A percentile compares a stretch with the other conserved stretches of the same genome.
These are phyloP conservation scores for Hanseniaspora nectarophila DNA, from an alignment of 805 yeast genomes.

Conservation along the genomic window DNA sequence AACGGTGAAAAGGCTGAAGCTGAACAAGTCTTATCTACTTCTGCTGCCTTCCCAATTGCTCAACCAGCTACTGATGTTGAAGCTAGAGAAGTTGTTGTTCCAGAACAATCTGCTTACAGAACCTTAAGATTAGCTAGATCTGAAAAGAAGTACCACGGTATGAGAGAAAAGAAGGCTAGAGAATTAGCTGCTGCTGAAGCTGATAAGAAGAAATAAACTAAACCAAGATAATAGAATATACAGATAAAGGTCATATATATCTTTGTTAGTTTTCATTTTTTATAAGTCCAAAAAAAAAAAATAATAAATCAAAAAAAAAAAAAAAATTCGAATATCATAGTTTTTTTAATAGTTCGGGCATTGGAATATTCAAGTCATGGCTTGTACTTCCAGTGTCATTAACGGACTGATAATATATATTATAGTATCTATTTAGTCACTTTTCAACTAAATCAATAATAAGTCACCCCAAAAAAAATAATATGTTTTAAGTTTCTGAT, in stretches of 20 bases:
- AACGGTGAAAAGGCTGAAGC: conserved; percentile 76
- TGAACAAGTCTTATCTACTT: conserved; percentile 60
- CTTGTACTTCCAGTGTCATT: not conserved
- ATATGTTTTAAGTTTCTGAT: not conserved
- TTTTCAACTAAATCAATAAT: not conserved
- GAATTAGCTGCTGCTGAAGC: conserved; percentile 99
- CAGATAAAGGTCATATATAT: not conserved
- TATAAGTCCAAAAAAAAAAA: not conserved
- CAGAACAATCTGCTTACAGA: conserved; percentile 73
- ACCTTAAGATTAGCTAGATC: conserved; percentile 94
- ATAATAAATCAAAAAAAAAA: too few species aligned
- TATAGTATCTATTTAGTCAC: not conserved
- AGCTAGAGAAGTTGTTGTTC: conserved; percentile 79
- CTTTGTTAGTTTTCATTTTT: not conserved
- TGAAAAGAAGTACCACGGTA: conserved; percentile 86
- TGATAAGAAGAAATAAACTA: conserved; percentile 87
- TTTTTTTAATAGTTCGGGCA: not conserved
- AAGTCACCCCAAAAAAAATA: conserved; percentile 4
- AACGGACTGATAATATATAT: not conserved
- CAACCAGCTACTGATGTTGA: conserved; percentile 61
- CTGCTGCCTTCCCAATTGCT: conserved; percentile 83
- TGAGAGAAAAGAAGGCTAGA: conserved; percentile 93
- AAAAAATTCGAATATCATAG: not conserved
- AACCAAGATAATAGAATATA: not conserved
- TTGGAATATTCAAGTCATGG: not conserved